phyloP scores from a whole-genome alignment of 2,329 filamentous ascomycete genomes.

The Geoglossum cookeanum region DNA sequence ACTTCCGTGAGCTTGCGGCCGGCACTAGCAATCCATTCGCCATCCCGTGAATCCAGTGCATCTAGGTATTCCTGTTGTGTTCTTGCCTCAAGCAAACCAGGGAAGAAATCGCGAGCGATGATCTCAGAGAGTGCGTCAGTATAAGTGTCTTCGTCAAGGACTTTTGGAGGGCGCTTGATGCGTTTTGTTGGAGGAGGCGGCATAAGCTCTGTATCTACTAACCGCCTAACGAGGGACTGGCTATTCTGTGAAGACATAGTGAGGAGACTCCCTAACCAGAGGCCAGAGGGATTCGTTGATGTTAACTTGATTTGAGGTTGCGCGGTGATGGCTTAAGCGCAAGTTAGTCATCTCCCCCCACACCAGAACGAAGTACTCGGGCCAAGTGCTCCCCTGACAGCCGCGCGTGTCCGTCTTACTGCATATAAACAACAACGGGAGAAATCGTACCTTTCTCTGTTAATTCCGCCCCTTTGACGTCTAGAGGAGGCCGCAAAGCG shows the following conservation, averaged over 20 bases:
- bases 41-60: conserved; percentile 70
- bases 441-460: too few species aligned
- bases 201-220: conserved; percentile 55
- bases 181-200: conserved; percentile 69
- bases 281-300: neutral
- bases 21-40: conserved; percentile 70
- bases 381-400: too few species aligned
- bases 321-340: neutral
- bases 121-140: conserved; percentile 81
- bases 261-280: neutral
- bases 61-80: conserved; percentile 84
- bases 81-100: conserved; percentile 68
- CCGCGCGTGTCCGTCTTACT: too few species aligned
- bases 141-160: conserved; percentile 88
- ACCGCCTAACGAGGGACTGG: conserved; percentile 46
- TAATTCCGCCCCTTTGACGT: too few species aligned
- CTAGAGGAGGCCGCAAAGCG: too few species aligned
- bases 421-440: too few species aligned
- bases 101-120: conserved; percentile 92
- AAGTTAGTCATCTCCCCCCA: too few species aligned
- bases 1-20: conserved; percentile 31
- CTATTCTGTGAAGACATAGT: conserved; percentile 1
- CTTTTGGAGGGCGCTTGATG: conserved; percentile 73
- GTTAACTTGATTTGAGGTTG: neutral
- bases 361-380: too few species aligned